These are phyloP conservation scores for Calonectria ilicicola DNA, from an alignment of 2,329 filamentous ascomycete genomes.

Conservation along the genomic window DNA sequence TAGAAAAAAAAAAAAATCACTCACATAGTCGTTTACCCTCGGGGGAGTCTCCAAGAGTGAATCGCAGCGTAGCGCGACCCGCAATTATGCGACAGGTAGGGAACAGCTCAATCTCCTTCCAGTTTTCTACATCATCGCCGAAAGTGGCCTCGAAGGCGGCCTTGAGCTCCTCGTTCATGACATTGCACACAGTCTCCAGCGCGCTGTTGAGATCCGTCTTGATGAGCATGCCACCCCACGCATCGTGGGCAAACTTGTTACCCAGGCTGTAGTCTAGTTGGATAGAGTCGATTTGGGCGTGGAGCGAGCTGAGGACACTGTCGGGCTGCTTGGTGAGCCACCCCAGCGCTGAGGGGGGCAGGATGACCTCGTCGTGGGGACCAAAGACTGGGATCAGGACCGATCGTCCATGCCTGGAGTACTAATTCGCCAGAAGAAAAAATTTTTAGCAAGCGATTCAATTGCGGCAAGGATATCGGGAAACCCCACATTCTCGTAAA, in stretches of 20 bases:
- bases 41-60: conserved; percentile 45
- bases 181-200: conserved; percentile 48
- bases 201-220: conserved; percentile 51
- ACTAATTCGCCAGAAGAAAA: not conserved
- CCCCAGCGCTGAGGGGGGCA: not conserved
- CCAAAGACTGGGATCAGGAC: not conserved
- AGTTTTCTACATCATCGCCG: conserved; percentile 47
- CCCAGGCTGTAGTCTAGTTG: conserved; percentile 51
- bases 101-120: conserved; percentile 49
- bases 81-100: conserved; percentile 43
- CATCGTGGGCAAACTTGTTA: conserved; percentile 49
- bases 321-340: conserved; percentile 7
- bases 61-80: conserved; percentile 47
- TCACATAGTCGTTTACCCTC: conserved; percentile 39
- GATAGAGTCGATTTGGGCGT: not conserved
- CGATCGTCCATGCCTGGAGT: not conserved
- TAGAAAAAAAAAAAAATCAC: conserved; percentile 24
- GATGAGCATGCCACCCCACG: conserved; percentile 50
- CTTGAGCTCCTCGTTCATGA: conserved; percentile 51
- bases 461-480: not conserved
- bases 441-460: not conserved
- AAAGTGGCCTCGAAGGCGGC: conserved; percentile 50
- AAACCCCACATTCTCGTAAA: not conserved
- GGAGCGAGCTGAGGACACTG: not conserved
- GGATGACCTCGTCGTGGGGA: conserved; percentile 7